Base-by-base conservation (phyloP, 108 stramenopile species). In the Parmales sp. region DNA sequence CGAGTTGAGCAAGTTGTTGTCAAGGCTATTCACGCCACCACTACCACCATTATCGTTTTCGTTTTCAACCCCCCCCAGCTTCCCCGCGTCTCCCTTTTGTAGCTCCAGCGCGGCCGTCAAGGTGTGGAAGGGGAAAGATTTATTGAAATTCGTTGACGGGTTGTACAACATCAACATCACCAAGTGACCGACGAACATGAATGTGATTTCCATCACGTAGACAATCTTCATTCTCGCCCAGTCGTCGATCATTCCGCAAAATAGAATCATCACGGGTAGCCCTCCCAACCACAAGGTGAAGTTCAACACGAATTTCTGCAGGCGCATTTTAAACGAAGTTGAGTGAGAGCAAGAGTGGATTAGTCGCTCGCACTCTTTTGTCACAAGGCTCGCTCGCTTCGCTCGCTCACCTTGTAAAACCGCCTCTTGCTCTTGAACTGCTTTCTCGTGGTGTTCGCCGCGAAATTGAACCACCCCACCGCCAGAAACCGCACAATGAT, bases 401-500 rank as follows among this genome's bases (percentile, higher is more conserved):
- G n/a, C n/a, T n/a, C n/a, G n/a, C n/a, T n/a, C n/a, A n/a, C n/a
- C n/a, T n/a, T n/a, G n/a, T n/a, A n/a, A n/a, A n/a, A n/a, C n/a
- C n/a, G n/a, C n/a, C n/a, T 60, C 68, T 74, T 74, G 28, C 13
- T 20, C 31, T 63, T 38, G 68, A 63, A 74, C 28, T 69, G 41
- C 25, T 1, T 20, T 16, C 26, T 28, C 16, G 68, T 74, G 23
- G 65, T 48, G 16, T 0, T n/a, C 16, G n/a, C 39, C 6, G 68
- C 68, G 43, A 39, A 68, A 31, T 28, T 16, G 31, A 69, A 49
- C 73, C 73, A 74, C 3, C n/a, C n/a, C 7, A 22, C 19, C 1
- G 48, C 37, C 0, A 37, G 16, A 1, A 36, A 36, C n/a, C 73
- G 38, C 26, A 74, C 13, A 2, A 45, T 0, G 18, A 60, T 18